Percentiles rank a stretch among this genome's conserved stretches.
Evolutionary conservation across 2,329 filamentous ascomycete species (phyloP).

Genomic region (Cladosporium sphaerospermum): DNA sequence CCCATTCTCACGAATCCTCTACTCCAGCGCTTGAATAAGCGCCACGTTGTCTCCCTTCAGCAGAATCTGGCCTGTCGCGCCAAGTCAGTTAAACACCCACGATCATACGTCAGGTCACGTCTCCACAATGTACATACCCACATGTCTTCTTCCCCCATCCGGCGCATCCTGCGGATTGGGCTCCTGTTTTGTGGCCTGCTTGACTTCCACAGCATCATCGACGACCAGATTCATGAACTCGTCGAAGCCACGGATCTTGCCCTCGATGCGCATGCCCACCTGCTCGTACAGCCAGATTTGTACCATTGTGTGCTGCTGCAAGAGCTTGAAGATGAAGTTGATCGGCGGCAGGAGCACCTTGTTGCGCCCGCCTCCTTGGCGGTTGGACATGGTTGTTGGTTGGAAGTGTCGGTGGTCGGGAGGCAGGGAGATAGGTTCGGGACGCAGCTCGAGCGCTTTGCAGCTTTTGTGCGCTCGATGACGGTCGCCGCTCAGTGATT

Average conservation of each 20-base stretch:
- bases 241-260: conserved; percentile 94
- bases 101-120: too few species aligned
- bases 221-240: conserved; percentile 99
- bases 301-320: conserved; percentile 76
- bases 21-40: conserved; percentile 53
- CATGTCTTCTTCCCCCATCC: conserved; percentile 60
- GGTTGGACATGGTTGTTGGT: conserved; percentile 43
- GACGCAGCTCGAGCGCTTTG: too few species aligned
- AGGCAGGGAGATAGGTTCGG: too few species aligned
- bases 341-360: conserved; percentile 70
- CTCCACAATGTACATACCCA: conserved; percentile 54
- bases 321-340: conserved; percentile 90
- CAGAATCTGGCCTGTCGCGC: conserved; percentile 64
- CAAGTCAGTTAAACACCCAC: too few species aligned
- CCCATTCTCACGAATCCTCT: not conserved
- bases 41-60: conserved; percentile 86
- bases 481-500: not conserved
- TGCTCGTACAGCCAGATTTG: conserved; percentile 98
- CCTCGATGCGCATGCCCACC: conserved; percentile 86
- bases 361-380: conserved; percentile 41
- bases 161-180: conserved; percentile 70
- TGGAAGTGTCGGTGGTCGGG: not conserved
- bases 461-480: too few species aligned
- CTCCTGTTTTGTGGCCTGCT: conserved; percentile 72
- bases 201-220: conserved; percentile 91